Base-by-base conservation (phyloP, 1,139 yeast genomes). In the Yamadazyma sp. region DNA sequence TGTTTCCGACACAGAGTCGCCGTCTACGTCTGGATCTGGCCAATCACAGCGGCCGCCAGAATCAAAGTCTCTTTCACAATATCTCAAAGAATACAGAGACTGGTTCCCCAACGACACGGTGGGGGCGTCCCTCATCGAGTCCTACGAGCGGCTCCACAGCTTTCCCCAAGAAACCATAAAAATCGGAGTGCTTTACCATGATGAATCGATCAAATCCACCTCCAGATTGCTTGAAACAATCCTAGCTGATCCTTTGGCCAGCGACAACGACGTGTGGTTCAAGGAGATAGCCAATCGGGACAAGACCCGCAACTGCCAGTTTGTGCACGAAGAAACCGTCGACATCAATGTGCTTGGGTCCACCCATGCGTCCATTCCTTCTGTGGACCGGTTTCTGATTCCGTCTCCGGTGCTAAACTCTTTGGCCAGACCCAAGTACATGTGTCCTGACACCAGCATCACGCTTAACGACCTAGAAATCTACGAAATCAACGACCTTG, bases 171-270 rank as follows among this genome's bases (percentile, higher is more conserved):
- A 50, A 30, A 37, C 44, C 11, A 46, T 50, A 3, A 58, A 54
- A 33, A 54, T 70, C 9, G 77, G 75, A 0, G 37, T 72, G 2
- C 36, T 65, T 2, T 63, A 63, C 35, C 60, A 54, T 16, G 55
- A 59, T 41, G 55, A 54, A 6, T 37, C 36, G 3, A 42, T 52
- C 5, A 51, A 53, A 25, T 30, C 36, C 6, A 43, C 45, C 1
- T 62, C 73, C 16, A 64, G 53, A 45, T 34, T 72, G 4, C 37
- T 72, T 3, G 75, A 70, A 38, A 46, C 61, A 0, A 45, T 72
- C 3, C 50, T 73, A 27, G 69, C 76, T 1, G 77, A 73, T 43
- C 77, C 77, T 2, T 56, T 73, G 41, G 61, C 77, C 6, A 55
- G 55, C 5, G 54, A 54, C 10, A 67, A 62, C 41, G 44, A 54